These are phyloP conservation scores for Shiraia sp. DNA, from an alignment of 2,329 filamentous ascomycete genomes.

Conservation along the genomic window DNA sequence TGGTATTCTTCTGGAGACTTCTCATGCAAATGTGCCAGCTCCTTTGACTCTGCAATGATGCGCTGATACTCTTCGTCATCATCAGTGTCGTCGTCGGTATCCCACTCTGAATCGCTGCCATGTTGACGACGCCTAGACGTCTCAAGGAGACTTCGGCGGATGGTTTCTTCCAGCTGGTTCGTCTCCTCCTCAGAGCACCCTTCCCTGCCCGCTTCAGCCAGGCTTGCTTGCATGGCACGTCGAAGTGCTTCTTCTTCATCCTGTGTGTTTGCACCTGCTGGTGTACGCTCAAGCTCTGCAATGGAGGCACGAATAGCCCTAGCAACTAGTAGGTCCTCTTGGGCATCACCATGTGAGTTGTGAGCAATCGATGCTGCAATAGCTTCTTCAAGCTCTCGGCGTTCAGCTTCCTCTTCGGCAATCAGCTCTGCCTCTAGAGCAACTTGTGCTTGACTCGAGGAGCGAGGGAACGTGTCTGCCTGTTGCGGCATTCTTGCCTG, in stretches of 20 bases:
- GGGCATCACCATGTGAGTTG: constrained; percentile 69
- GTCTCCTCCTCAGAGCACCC: constrained; percentile 42
- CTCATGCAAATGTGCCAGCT: constrained; percentile 32
- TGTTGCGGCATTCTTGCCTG: constrained; percentile 22
- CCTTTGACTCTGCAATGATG: constrained; percentile 42
- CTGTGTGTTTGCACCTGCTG: constrained; percentile 38
- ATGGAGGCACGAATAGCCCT: constrained; percentile 75
- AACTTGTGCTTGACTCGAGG: constrained; percentile 9
- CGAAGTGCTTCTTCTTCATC: constrained; percentile 53
- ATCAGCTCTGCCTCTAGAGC: constrained; percentile 25
- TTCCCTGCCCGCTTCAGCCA: constrained; percentile 48
- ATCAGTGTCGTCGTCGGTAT: constrained; percentile 29
- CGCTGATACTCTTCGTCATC: constrained; percentile 43
- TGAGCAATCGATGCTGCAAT: constrained; percentile 67
- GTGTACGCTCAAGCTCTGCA: constrained; percentile 55
- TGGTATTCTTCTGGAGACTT: constrained; percentile 23
- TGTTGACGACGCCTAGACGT: constrained; percentile 27
- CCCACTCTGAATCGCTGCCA: constrained; percentile 33
- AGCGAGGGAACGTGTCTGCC: constrained; percentile 28
- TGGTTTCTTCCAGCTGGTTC: constrained; percentile 49
- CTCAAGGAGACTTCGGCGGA: constrained; percentile 52
- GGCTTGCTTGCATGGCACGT: constrained; percentile 56
- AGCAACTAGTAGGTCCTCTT: constrained; percentile 73
- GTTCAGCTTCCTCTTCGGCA: constrained; percentile 47
- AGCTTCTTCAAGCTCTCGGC: constrained; percentile 70